phyloP scores from a whole-genome alignment of 495 filamentous ascomycete genomes.

The Aspergillus conjunctus region DNA sequence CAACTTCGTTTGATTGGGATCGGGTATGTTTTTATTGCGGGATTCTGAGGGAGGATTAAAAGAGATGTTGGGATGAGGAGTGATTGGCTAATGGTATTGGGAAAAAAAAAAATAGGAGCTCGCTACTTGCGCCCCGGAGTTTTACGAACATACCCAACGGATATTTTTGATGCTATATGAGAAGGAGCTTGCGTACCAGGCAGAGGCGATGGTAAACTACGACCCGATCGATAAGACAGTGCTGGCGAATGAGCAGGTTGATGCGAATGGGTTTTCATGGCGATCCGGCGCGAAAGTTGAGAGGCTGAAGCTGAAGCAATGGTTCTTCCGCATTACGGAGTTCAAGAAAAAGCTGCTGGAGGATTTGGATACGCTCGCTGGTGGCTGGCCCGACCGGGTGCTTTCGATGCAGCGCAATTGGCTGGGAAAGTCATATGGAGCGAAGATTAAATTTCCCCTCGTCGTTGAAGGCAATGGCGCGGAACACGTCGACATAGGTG shows the following conservation, averaged over 20 bases:
- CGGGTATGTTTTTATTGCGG: slow-evolving; percentile 55
- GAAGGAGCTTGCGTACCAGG: slow-evolving; percentile 74
- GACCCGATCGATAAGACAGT: slow-evolving; percentile 90
- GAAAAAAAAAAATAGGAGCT: slow-evolving; percentile 60
- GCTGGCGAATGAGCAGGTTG: slow-evolving; percentile 89
- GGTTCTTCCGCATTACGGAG: slow-evolving; percentile 83
- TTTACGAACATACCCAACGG: slow-evolving; percentile 86
- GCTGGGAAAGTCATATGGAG: slow-evolving; percentile 78
- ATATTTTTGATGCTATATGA: slow-evolving; percentile 77
- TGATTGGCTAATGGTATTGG: slow-evolving; percentile 14
- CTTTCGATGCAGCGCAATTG: slow-evolving; percentile 85
- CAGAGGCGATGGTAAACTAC: slow-evolving; percentile 81
- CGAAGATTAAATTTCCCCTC: slow-evolving; percentile 69
- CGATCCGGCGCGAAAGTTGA: slow-evolving; percentile 85
- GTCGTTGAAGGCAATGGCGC: slow-evolving; percentile 36
- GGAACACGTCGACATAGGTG: slow-evolving; percentile 53
- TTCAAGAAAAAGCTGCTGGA: slow-evolving; percentile 74
- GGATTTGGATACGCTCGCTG: slow-evolving; percentile 67
- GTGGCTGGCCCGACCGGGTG: slow-evolving; percentile 79
- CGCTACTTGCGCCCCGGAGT: slow-evolving; percentile 77
- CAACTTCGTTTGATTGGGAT: slow-evolving; percentile 79
- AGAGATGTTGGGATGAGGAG: neutral
- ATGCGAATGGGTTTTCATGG: slow-evolving; percentile 81
- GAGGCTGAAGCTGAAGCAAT: slow-evolving; percentile 77
- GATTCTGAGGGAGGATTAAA: neutral